Evolutionary conservation across 2,329 filamentous ascomycete species (phyloP), one percentile per base, ranked within the genome.

Genomic region (Botrytis paeoniae): DNA sequence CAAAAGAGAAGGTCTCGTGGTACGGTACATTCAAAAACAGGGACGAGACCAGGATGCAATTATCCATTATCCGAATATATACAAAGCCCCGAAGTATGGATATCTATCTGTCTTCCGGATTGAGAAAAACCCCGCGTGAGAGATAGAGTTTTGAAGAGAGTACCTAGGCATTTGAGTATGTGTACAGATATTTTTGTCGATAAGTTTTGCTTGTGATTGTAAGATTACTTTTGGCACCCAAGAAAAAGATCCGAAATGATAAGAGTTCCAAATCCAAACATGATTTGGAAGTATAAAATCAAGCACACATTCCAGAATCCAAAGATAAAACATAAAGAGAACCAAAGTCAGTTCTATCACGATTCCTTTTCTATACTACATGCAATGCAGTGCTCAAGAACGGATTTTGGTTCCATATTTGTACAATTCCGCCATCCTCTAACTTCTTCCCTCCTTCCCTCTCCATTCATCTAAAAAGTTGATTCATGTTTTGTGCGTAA

Each of bases 331-430:
- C 22, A n/a, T 41, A 69, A 32, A 51, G 54, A 69, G 51, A 69
- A 59, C 41, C 39, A 69, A 72, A 32, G 63, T 37, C 35, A 41
- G n/a, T 72, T 69, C 54, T 61, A 69, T 72, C 69, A 77, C 75
- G 77, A 77, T 76, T 74, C 73, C 73, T 77, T 78, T 74, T 76
- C 76, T 78, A 79, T 80, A 79, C 78, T 80, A 80, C 79, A 80
- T 77, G 76, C 78, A 77, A 73, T 78, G 77, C 77, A 69, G 74
- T 74, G 71, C 74, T 77, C 78, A 79, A 78, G 75, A 78, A 78
- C 75, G 77, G 73, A 71, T 69, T 69, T 71, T 73, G 65, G 71
- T 73, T 73, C 59, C 71, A 71, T 68, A 39, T 78, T 74, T 79
- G 76, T 80, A 80, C 79, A 79, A 73, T 71, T 59, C 65, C 43